Conservation (phyloP, 108 stramenopile species). For the Cyclotella kingstonii region DNA sequence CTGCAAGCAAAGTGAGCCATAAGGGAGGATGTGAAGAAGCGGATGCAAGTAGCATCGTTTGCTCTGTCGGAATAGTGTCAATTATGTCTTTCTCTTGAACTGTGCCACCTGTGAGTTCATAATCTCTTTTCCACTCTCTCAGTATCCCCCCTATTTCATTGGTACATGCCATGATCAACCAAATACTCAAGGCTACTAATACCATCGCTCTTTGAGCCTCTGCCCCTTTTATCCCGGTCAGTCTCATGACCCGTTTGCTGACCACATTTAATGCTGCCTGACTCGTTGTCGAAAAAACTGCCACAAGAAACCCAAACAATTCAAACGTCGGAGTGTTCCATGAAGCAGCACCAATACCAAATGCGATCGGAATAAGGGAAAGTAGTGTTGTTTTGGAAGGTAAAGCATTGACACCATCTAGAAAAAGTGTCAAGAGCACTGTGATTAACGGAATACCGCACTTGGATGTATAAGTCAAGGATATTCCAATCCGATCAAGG, state of each 20-base stretch:
- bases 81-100: conserved; percentile 1
- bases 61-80: not conserved
- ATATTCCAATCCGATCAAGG: conserved; percentile 74
- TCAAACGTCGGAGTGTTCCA: conserved; percentile 79
- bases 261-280: conserved; percentile 70
- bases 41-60: conserved; percentile 15
- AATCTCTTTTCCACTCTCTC: conserved; percentile 19
- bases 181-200: conserved; percentile 61
- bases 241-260: conserved; percentile 62
- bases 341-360: conserved; percentile 71
- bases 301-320: conserved; percentile 58
- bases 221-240: conserved; percentile 48
- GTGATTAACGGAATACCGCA: conserved; percentile 78
- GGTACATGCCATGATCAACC: conserved; percentile 31
- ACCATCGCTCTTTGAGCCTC: conserved; percentile 76
- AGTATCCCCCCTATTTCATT: conserved; percentile 27
- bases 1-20: conserved; percentile 56
- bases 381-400: conserved; percentile 52
- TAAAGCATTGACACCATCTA: conserved; percentile 60
- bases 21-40: conserved; percentile 42
- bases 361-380: conserved; percentile 68
- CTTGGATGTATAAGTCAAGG: conserved; percentile 77
- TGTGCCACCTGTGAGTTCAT: not conserved
- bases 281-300: conserved; percentile 60
- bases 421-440: conserved; percentile 55